Evolutionary conservation across 1,284 basidiomycete species (phyloP).

Genomic region (Boletellus deceptivus): DNA sequence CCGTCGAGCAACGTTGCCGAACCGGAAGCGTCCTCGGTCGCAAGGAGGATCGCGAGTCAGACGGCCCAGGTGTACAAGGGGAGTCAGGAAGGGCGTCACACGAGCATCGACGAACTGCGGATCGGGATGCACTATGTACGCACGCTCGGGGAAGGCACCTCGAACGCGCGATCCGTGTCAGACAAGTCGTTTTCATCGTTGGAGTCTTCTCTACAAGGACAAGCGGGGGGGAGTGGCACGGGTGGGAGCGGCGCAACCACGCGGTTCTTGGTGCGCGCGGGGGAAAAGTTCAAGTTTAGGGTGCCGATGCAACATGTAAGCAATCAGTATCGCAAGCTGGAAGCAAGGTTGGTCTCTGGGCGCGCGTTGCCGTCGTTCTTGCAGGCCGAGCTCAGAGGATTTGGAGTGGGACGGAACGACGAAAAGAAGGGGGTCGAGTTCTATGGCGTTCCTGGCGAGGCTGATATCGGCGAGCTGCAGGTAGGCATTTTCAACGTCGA

Average conservation of each 20-base stretch:
- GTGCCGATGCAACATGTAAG: constrained; percentile 37
- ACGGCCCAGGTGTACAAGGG: constrained; percentile 55
- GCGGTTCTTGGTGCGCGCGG: constrained; percentile 52
- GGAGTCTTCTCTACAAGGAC: constrained; percentile 51
- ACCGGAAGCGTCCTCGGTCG: constrained; percentile 23
- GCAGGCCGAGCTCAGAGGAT: constrained; percentile 48
- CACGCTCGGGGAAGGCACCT: constrained; percentile 57
- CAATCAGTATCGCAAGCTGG: constrained; percentile 36
- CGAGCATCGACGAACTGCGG: constrained; percentile 56
- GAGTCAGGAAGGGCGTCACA: constrained; percentile 31
- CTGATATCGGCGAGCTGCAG: constrained; percentile 55
- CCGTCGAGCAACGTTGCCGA: constrained; percentile 32
- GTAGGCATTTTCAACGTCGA: constrained; percentile 55
- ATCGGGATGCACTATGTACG: constrained; percentile 69
- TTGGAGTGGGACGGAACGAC: constrained; percentile 27
- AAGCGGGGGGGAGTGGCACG: background rate
- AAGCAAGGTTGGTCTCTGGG: constrained; percentile 52
- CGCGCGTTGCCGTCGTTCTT: constrained; percentile 56
- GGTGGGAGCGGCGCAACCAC: constrained; percentile 24
- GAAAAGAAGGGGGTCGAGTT: constrained; percentile 53
- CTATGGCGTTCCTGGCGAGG: constrained; percentile 49
- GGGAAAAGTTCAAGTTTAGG: constrained; percentile 62
- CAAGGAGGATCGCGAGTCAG: constrained; percentile 60
- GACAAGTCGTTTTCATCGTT: constrained; percentile 56
- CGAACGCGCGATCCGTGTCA: constrained; percentile 42